Evolutionary conservation across 75 land plant genomes (phyloP), one percentile per base, ranked within the genome.

Genomic region (Gnetum montanum): DNA sequence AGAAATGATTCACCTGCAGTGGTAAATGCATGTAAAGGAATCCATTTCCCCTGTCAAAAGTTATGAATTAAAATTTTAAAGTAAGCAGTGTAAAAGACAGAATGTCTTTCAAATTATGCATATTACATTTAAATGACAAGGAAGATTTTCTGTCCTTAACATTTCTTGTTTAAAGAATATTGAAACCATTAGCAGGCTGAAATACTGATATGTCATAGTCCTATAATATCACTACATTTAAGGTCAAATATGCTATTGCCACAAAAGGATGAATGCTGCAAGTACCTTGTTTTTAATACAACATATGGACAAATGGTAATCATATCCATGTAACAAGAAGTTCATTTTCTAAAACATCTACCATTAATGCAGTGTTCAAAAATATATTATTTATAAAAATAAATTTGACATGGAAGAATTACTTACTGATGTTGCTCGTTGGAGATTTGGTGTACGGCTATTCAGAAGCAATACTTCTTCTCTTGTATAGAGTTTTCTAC

Each of bases 1-100:
- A 82, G 78, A 66, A 72, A 68, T 54, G 83, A 79, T 47, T 85
- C 82, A 48, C 95, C 95, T 4, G 90, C 71, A 31, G 83, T 77
- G 73, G 86, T 78, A 57, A 85, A 70, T 11, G 76, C 79, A 43
- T 89, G 95, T 13, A 89, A 37, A 46, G 90, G 86, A 20, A 68
- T 52, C 95, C 95, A 89, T 49, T 79, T 85, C 1, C 38, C 58
- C 86, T 83, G 68, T 53, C 11, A 18, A 53, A 41, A 3, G 31
- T 6, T 22, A 12, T 34, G 34, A 53, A 33, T 53, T 53, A 11
- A 4, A 53, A 53, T 41, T 15, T 41, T n/a, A n/a, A n/a, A n/a
- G n/a, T n/a, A n/a, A n/a, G n/a, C n/a, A n/a, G n/a, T n/a, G n/a
- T n/a, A n/a, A n/a, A n/a, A n/a, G n/a, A n/a, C 18, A 16, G 20